Evolutionary conservation across 2,329 filamentous ascomycete genomes (phyloP).

Genomic region (Hypoxylon sp.): DNA sequence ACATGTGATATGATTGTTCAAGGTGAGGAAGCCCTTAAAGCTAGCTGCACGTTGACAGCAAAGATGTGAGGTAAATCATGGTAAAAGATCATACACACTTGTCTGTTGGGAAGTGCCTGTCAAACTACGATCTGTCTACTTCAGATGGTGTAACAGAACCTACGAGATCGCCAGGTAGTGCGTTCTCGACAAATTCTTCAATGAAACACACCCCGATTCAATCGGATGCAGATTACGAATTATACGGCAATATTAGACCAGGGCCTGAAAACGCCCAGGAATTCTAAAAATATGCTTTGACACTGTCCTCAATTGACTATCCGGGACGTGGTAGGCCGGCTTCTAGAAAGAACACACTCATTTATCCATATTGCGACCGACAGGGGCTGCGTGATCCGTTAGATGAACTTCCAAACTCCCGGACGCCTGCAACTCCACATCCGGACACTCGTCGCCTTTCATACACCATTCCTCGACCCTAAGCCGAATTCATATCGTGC

Average conservation of each 20-base stretch:
- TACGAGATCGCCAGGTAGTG: background rate
- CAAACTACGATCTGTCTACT: background rate
- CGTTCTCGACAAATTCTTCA: conserved; percentile 2
- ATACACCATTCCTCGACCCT: conserved; percentile 3
- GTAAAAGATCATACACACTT: background rate
- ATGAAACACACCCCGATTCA: conserved; percentile 1
- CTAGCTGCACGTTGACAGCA: background rate
- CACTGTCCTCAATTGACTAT: conserved; percentile 15
- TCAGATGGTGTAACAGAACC: background rate
- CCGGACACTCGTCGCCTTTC: conserved; percentile 6
- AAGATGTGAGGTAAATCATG: background rate
- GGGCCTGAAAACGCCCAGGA: background rate
- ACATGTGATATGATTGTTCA: conserved; percentile 11
- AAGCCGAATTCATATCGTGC: background rate
- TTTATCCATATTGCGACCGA: conserved; percentile 36
- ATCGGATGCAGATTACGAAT: background rate
- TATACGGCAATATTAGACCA: conserved; percentile 6
- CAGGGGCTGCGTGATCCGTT: conserved; percentile 14
- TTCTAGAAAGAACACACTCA: conserved; percentile 24
- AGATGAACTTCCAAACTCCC: conserved; percentile 14
- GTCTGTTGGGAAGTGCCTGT: background rate
- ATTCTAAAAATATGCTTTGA: conserved; percentile 29
- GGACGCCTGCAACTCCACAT: conserved; percentile 19
- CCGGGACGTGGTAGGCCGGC: conserved; percentile 26
- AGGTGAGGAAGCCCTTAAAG: background rate